Evolutionary conservation across 2,329 filamentous ascomycete genomes (phyloP).

Genomic region (Ascochyta clinopodiicola): DNA sequence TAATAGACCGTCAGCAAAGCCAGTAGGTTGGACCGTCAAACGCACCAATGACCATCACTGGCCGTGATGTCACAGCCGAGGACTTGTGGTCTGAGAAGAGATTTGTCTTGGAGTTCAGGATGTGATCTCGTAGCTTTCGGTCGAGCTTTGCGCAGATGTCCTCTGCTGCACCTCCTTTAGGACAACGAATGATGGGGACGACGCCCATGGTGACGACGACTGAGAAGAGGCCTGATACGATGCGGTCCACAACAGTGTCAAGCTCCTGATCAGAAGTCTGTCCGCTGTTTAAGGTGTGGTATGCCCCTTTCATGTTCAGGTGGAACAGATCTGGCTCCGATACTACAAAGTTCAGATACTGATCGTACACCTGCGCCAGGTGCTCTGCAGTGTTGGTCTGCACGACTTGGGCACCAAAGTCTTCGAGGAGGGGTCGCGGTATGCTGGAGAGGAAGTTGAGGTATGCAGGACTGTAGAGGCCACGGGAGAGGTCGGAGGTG

Average conservation of each 20-base stretch:
- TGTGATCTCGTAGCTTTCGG: constrained; percentile 92
- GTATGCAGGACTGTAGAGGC: constrained; percentile 85
- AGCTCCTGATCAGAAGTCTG: constrained; percentile 89
- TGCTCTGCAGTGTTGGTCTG: constrained; percentile 83
- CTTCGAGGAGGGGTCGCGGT: constrained; percentile 86
- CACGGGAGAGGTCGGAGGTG: constrained; percentile 82
- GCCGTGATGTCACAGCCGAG: constrained; percentile 69
- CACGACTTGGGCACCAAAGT: constrained; percentile 89
- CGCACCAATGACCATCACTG: constrained; percentile 90
- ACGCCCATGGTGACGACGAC: constrained; percentile 99
- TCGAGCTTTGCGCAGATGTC: constrained; percentile 94
- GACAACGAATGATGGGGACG: constrained; percentile 94
- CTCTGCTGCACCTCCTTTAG: constrained; percentile 90
- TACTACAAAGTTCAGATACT: constrained; percentile 97
- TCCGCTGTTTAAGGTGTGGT: constrained; percentile 95
- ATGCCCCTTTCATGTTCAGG: constrained; percentile 90
- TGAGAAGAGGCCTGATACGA: constrained; percentile 96
- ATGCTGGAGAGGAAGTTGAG: constrained; percentile 97
- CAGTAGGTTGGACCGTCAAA: constrained; percentile 56
- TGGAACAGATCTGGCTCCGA: constrained; percentile 95
- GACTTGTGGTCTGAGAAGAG: constrained; percentile 79
- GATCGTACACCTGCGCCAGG: constrained; percentile 92
- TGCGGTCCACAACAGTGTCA: constrained; percentile 84
- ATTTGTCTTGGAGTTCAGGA: constrained; percentile 97
- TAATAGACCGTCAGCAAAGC: constrained; percentile 53